Percentiles rank a stretch among this genome's conserved stretches.
phyloP scores from a whole-genome alignment of 2,329 filamentous ascomycete species.

The Aspergillus pseudoglaucus region DNA sequence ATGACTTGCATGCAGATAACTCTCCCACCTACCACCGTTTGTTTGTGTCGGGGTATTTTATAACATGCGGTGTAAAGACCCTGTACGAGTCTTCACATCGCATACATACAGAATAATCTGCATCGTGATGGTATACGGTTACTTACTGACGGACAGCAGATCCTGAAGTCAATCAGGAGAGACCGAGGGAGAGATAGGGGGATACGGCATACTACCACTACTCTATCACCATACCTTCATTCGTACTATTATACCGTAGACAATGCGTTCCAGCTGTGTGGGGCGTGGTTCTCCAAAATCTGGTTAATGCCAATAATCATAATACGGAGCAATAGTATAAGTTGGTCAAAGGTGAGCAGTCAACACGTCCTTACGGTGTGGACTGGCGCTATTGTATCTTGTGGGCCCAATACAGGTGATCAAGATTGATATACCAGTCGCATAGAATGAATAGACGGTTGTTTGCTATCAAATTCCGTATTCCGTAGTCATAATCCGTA shows the following conservation, averaged over 20 bases:
- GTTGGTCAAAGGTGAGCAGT: conserved; percentile 12
- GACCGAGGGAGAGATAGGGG: neutral
- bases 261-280: neutral
- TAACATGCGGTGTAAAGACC: neutral
- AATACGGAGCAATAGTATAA: conserved; percentile 1
- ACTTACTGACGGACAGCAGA: neutral
- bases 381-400: conserved; percentile 8
- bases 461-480: neutral
- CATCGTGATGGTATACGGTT: too few relatives aligned
- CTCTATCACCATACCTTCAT: neutral
- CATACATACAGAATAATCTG: neutral
- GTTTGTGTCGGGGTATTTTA: too few relatives aligned
- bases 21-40: too few relatives aligned
- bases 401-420: conserved; percentile 14
- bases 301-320: neutral
- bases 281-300: neutral
- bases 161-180: neutral
- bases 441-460: neutral
- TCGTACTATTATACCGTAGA: too few relatives aligned
- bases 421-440: conserved; percentile 1
- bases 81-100: neutral
- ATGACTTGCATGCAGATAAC: neutral
- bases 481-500: neutral
- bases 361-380: conserved; percentile 10
- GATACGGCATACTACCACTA: neutral